Base-by-base conservation (phyloP, 1,284 basidiomycete genomes). In the Moesziomyces parantarcticus region DNA sequence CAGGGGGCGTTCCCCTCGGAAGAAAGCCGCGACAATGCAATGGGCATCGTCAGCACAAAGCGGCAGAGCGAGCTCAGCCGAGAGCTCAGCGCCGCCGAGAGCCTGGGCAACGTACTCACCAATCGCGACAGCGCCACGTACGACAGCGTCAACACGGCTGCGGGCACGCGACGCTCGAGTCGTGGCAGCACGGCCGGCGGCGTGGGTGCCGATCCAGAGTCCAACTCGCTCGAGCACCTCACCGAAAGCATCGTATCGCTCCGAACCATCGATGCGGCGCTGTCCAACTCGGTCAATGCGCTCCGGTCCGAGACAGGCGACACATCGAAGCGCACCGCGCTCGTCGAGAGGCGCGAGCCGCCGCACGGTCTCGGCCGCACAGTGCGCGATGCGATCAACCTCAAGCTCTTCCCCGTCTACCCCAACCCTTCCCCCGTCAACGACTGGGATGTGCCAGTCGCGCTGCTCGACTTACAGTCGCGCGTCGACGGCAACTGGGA, bases 341-440 rank as follows among this genome's bases (percentile, higher is more conserved):
- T 75, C 21, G 67, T 67, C 8, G 75, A 77, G 39, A 62, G 62
- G 50, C 58, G 77, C 3, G 78, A 81, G 29, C 65, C 73, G 16
- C 81, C 80, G 0, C 82, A 83, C 40, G 82, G 82, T 7, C 66
- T 83, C 1, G 82, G 81, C 1, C 66, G 80, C 22, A 83, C 81
- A 3, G 82, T 83, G 36, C 58, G 80, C 9, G 80, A 83, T 48
- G 82, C 82, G 1, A 78, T 83, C 71, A 83, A 83, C 45, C 67
- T 99, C 76, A 97, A 97, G 67, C 92, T 99, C 39, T 95, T 98
- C 68, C 97, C 93, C 0, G 96, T 94, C 84, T 97, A 94, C 78
- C 92, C 94, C 4, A 98, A 98, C 79, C 97, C 97, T 10, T 90
- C 92, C 0, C 86, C 88, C 0, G 92, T 97, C 22, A 88, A 91